These are phyloP conservation scores for Cerrena zonata DNA, from an alignment of 1,284 basidiomycete genomes.

Conservation along the genomic window DNA sequence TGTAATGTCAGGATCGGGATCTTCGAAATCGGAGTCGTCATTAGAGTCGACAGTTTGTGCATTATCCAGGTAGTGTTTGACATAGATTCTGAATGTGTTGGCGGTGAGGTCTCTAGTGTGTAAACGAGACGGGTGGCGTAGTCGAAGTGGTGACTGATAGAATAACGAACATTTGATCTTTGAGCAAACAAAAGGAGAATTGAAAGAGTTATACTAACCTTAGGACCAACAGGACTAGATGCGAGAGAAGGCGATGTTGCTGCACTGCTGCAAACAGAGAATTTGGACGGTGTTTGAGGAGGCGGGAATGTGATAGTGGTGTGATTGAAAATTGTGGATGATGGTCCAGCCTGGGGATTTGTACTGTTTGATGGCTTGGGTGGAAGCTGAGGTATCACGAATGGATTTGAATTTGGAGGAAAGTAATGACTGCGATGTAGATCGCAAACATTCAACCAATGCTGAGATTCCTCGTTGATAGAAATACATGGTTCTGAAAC, in stretches of 20 bases:
- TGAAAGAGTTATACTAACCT: slow-evolving; percentile 12
- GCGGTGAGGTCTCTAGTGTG: slow-evolving; percentile 58
- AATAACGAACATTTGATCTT: neutral
- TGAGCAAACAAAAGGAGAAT: neutral
- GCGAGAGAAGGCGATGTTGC: slow-evolving; percentile 12
- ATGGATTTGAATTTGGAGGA: slow-evolving; percentile 33
- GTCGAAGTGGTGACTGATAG: slow-evolving; percentile 38
- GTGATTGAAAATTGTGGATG: slow-evolving; percentile 2
- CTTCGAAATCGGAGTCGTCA: slow-evolving; percentile 8
- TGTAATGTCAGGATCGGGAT: slow-evolving; percentile 9
- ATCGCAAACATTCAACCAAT: slow-evolving; percentile 48
- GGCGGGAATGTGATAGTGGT: neutral
- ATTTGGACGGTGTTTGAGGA: slow-evolving; percentile 16
- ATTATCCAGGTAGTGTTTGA: slow-evolving; percentile 72
- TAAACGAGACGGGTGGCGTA: slow-evolving; percentile 65
- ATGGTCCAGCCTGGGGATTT: slow-evolving; percentile 13
- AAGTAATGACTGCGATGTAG: slow-evolving; percentile 53
- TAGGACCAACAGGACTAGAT: slow-evolving; percentile 6
- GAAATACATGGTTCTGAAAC: slow-evolving; percentile 41
- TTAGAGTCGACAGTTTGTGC: slow-evolving; percentile 13
- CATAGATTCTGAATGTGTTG: slow-evolving; percentile 65
- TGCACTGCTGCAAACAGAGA: slow-evolving; percentile 12
- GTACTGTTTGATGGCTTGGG: too few species aligned
- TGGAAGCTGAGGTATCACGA: slow-evolving; percentile 36
- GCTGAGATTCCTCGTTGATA: slow-evolving; percentile 53